Evolutionary conservation across 495 filamentous ascomycete species (phyloP).

Genomic region (Bathelium albidoporum): DNA sequence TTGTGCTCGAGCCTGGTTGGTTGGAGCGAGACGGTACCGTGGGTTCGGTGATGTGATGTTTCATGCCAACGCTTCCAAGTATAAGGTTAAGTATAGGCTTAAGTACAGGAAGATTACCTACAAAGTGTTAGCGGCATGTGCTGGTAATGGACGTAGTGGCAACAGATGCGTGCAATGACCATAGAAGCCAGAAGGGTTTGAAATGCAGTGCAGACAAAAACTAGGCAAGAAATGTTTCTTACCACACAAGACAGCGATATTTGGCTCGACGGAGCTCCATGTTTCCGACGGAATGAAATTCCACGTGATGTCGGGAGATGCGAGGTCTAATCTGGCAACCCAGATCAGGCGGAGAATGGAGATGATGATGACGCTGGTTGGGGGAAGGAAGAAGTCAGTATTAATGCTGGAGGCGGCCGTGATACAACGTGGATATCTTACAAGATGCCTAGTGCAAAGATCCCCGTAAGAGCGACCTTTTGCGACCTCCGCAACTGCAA

Average conservation of each 20-base stretch:
- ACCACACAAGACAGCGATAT: constrained; percentile 1
- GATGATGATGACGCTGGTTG: constrained; percentile 3
- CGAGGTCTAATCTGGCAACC: neutral
- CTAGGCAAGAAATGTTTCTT: neutral
- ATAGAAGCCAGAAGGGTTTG: neutral
- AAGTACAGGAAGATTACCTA: neutral
- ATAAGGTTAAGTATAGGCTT: constrained; percentile 1
- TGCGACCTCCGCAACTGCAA: neutral
- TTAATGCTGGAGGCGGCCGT: neutral
- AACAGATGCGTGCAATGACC: neutral
- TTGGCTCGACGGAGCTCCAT: neutral
- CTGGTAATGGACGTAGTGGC: neutral
- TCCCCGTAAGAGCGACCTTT: neutral
- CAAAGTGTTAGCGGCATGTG: neutral
- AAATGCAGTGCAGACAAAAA: neutral
- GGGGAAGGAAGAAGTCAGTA: neutral
- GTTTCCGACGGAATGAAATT: constrained; percentile 1
- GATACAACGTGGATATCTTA: neutral
- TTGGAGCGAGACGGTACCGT: neutral
- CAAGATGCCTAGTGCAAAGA: neutral
- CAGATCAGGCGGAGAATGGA: neutral
- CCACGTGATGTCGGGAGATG: neutral
- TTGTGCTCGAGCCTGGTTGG: neutral
- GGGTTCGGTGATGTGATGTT: neutral
- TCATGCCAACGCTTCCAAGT: neutral